Evolutionary conservation across 805 yeast genomes (phyloP), one percentile per base, ranked within the genome.

Genomic region (Nakazawaea holstii): DNA sequence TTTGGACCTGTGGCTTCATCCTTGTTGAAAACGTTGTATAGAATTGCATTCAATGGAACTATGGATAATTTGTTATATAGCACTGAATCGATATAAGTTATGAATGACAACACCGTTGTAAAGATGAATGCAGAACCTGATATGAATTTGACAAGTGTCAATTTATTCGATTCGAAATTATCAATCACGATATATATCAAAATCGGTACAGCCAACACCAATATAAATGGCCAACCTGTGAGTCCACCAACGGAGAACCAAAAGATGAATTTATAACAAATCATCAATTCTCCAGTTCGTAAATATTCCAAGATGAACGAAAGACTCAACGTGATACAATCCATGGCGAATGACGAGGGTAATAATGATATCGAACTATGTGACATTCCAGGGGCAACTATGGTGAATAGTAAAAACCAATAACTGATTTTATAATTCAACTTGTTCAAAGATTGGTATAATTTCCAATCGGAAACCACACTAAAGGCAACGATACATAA

Each of bases 151-250:
- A 33, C 11, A 10, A 15, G 11, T 8, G 13, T 7, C 35, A 35
- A 14, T 11, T 26, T 39, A 4, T 8, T 5, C 13, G 2, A 15
- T 15, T 6, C 11, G 15, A 13, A 4, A n/a, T 53, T 41, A 28
- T 54, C 0, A n/a, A 52, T 7, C 9, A 10, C 3, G 6, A 55
- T 56, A 58, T 68, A 79, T 1, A 67, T 41, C 15, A 77, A 72
- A 48, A 82, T 72, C 1, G 96, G 94, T 1, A 77, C 53, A 1
- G 81, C 80, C 48, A 89, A 62, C 0, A 76, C 80, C 48, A 87
- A 63, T 0, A 84, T 77, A 62, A 91, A 92, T 1, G 97, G 97
- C 97, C 97, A 92, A 1, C 97, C 97, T 29, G 86, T 52, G 2
- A 91, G 58, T 0, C 92, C 92, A 5, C 90, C 95, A n/a, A 85